Base-by-base conservation (phyloP, 306 rosid genomes). In the Malus sylvestris region DNA sequence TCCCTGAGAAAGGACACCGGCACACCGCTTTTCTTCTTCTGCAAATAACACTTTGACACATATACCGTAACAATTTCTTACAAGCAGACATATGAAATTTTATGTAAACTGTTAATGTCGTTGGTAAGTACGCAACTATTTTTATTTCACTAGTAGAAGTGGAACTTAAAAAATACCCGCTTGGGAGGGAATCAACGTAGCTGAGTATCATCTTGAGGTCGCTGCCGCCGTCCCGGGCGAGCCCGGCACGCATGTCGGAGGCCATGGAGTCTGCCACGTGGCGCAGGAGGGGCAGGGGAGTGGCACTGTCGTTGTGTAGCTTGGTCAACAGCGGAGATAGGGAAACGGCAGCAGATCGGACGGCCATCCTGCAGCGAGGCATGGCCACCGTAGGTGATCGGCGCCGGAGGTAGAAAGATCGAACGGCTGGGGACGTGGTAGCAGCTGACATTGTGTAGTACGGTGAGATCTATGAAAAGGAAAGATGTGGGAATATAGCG, bases 161-260 rank as follows among this genome's bases (percentile, higher is more conserved):
- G 4, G 22, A 22, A 58, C 10, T 9, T 22, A 3, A 59, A 22
- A 59, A 9, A 1, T 86, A 94, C 98, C 98, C 98, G n/a, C 86
- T 86, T 40, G 97, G 98, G 45, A 94, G 98, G 73, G 61, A 75
- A 71, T 90, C 83, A 72, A 90, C 95, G 74, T 84, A 91, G 82
- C 91, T 86, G 62, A 90, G 97, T 62, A 94, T 90, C 98, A 94
- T 94, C 80, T 93, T 88, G 78, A 94, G 98, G 40, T 86, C 90
- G 51, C 80, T 79, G 5, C 85, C 89, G 38, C 85, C 87, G 68
- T 82, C 90, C 25, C 45, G 62, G 71, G 86, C 85, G 19, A 94
- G 98, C 22, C 98, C 98, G 12, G 90, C 85, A 13, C 89, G 82
- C 97, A 94, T 94, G 16, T 87, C 86, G 13, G 84, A 76, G 45